Base-by-base conservation (phyloP, 164 flowering plant species). In the Santalum album region DNA sequence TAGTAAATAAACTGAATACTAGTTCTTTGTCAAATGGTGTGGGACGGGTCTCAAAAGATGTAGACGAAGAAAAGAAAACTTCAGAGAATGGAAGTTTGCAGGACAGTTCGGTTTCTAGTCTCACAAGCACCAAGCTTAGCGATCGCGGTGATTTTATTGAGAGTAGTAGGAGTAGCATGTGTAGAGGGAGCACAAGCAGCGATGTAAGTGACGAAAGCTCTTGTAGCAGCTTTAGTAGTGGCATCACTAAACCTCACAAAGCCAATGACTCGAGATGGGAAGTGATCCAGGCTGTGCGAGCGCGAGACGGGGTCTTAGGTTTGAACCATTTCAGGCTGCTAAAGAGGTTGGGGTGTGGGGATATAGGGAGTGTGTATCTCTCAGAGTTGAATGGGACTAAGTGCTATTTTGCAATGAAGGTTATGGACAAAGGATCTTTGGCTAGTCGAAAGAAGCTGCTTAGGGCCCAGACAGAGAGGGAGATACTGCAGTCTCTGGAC, bases 231-330 rank as follows among this genome's bases (percentile, higher is more conserved):
- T 46, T 46, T 7, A 46, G 50, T 23, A 10, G 25, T 23, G 16
- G 25, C 14, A 9, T 46, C 2, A 19, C 10, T 11, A 46, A 23
- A 14, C 50, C 50, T 1, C 50, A 46, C 50, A 23, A 23, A 14
- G 50, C 50, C 10, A 46, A 46, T 23, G 50, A 46, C 50, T 20
- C 25, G 14, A 46, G 50, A 23, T 46, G 50, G 50, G 50, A 46
- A 23, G 50, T 22, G 12, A 46, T 46, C 25, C 50, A 23, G 7
- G 25, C 14, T 20, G 50, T 46, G 22, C 23, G 25, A 19, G 50
- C 22, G 1, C 7, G 50, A 23, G 23, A 20, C 9, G 50, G 50
- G 50, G 50, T 20, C 2, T 23, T 46, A 22, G 25, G 50, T 2
- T 4, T 46, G 50, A 46, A 19, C 50, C 50, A 46, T 23, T 46